Conservation (phyloP, 176 grass and related monocot species). For the Paspalum notatum region DNA sequence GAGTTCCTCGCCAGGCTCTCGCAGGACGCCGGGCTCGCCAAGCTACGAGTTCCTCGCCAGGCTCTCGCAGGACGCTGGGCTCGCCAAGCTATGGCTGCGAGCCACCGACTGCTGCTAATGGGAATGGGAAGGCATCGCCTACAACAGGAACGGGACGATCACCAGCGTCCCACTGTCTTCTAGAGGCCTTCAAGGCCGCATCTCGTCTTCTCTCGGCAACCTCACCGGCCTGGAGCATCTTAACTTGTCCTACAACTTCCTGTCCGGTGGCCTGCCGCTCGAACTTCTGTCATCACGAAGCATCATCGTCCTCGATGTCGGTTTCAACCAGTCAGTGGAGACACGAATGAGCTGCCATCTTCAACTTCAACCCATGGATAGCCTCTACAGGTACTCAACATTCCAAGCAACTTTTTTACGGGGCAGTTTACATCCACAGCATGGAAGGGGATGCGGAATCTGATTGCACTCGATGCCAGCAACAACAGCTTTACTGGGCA, state of each 20-base stretch:
- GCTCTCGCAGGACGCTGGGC: neutral
- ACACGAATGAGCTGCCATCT: neutral
- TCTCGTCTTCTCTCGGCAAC: conserved; percentile 39
- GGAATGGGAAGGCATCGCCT: conserved; percentile 48
- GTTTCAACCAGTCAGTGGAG: conserved; percentile 37
- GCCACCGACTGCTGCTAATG: conserved; percentile 39
- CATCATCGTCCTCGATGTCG: conserved; percentile 27
- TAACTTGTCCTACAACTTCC: conserved; percentile 39
- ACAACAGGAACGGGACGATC: neutral
- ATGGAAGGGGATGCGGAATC: too few relatives aligned
- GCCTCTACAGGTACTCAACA: conserved; percentile 32
- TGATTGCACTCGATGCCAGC: too few relatives aligned
- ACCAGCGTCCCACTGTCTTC: conserved; percentile 3
- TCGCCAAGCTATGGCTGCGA: too few relatives aligned
- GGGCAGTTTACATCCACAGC: too few relatives aligned
- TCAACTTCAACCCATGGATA: neutral
- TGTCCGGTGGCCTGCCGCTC: conserved; percentile 10
- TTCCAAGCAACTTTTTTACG: conserved; percentile 44
- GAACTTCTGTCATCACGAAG: conserved; percentile 8
- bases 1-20: neutral
- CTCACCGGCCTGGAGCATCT: conserved; percentile 31
- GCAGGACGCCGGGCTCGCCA: neutral
- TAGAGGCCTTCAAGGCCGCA: conserved; percentile 24
- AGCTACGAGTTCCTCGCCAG: neutral
- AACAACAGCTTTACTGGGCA: conserved; percentile 38